phyloP scores from a whole-genome alignment of 2,329 filamentous ascomycete species.

The Fusarium abutilonis region DNA sequence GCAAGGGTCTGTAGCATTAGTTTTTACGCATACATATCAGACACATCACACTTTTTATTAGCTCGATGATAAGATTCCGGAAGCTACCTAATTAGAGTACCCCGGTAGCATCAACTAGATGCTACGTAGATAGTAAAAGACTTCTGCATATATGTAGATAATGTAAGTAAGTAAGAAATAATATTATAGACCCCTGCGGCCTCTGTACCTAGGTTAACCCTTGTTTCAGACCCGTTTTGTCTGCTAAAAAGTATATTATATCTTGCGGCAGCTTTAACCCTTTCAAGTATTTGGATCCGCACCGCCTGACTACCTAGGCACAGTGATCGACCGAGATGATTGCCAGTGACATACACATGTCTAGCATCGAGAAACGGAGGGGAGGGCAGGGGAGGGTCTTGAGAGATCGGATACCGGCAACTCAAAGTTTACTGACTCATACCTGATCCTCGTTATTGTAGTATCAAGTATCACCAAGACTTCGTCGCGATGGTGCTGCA shows the following conservation, averaged over 20 bases:
- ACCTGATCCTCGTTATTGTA: neutral
- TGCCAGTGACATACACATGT: neutral
- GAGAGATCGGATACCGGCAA: neutral
- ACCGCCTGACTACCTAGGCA: neutral
- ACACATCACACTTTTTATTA: no score
- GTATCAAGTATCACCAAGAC: neutral
- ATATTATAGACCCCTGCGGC: no score
- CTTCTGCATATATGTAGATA: no score
- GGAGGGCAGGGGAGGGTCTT: no score
- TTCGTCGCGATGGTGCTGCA: neutral
- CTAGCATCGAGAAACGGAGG: neutral
- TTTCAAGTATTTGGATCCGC: neutral
- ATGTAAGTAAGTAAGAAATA: no score
- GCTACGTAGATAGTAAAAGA: no score
- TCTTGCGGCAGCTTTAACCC: conserved; percentile 2
- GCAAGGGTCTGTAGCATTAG: no score
- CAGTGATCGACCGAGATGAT: neutral
- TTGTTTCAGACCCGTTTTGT: conserved; percentile 18
- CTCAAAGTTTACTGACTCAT: neutral
- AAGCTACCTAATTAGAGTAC: no score
- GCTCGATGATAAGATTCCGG: no score
- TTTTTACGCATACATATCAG: no score
- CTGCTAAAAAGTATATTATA: conserved; percentile 1
- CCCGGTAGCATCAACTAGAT: no score
- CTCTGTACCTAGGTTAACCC: conserved; percentile 3